A percentile compares a stretch with the other conserved stretches of the same genome.
Evolutionary conservation across 2,329 filamentous ascomycete species (phyloP).

Genomic region (Sporothrix pseudoabietina): DNA sequence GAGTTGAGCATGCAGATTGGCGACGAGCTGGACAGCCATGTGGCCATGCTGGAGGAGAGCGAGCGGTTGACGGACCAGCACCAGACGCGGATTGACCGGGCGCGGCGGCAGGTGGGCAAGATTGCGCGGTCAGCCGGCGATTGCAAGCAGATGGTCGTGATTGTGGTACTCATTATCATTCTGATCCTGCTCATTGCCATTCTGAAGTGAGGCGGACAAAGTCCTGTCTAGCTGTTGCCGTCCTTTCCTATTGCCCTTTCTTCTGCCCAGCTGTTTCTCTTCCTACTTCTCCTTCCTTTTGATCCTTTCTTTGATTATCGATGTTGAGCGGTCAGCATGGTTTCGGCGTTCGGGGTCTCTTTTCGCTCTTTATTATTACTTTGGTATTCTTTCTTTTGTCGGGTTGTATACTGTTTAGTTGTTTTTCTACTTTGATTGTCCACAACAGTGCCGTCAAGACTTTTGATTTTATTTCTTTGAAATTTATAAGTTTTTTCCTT

Average conservation of each 20-base stretch:
- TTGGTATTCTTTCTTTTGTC: not conserved
- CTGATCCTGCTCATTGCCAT: constrained; percentile 81
- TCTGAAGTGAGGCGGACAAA: constrained; percentile 58
- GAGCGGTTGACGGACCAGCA: constrained; percentile 83
- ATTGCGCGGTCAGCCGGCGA: constrained; percentile 76
- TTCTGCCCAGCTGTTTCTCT: not conserved
- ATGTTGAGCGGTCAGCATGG: constrained; percentile 24
- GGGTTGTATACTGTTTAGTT: not conserved
- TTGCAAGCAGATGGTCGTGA: constrained; percentile 82
- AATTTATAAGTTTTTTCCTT: too few relatives aligned
- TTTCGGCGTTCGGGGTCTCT: constrained; percentile 9
- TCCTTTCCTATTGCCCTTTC: not conserved
- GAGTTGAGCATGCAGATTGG: constrained; percentile 95
- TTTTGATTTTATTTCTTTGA: not conserved
- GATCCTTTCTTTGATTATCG: not conserved
- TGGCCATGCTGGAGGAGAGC: constrained; percentile 84
- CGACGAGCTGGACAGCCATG: constrained; percentile 90
- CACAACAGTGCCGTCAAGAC: not conserved
- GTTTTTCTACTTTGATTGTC: not conserved
- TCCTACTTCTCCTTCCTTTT: not conserved
- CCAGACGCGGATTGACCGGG: constrained; percentile 72
- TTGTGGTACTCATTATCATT: constrained; percentile 80
- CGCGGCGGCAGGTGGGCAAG: constrained; percentile 68
- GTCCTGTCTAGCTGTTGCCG: not conserved
- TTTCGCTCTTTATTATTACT: not conserved